Percentiles rank a stretch among this genome's conserved stretches.
Conservation (phyloP, 2,329 filamentous ascomycete genomes). For the Sporothrix mexicana region DNA sequence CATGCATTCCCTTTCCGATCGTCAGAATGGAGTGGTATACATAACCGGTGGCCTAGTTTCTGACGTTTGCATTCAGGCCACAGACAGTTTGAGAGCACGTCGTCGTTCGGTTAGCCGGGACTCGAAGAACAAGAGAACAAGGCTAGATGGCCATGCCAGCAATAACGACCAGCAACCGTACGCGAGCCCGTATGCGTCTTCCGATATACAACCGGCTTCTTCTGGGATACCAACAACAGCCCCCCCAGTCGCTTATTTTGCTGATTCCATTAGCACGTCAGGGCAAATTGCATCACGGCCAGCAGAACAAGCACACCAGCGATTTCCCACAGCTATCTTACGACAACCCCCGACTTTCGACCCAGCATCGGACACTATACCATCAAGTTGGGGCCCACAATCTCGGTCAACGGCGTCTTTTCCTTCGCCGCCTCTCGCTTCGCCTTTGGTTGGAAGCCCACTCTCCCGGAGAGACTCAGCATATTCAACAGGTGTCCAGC, state of each 20-base stretch:
- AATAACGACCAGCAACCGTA: neutral
- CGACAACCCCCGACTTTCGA: neutral
- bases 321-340: slow-evolving; percentile 6
- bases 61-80: neutral
- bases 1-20: neutral
- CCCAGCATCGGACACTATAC: neutral
- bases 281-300: neutral
- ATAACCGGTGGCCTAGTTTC: neutral
- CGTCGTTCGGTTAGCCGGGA: neutral
- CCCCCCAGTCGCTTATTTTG: neutral
- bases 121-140: slow-evolving; percentile 13
- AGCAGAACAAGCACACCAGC: neutral
- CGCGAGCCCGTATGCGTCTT: neutral
- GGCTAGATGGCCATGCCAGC: neutral
- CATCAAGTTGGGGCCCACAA: slow-evolving; percentile 7
- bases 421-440: slow-evolving; percentile 17
- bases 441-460: slow-evolving; percentile 11
- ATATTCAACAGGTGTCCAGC: neutral
- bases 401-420: slow-evolving; percentile 7
- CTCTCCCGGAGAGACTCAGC: slow-evolving; percentile 19
- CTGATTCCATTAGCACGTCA: neutral
- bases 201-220: neutral
- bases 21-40: neutral
- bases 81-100: neutral
- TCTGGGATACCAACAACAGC: neutral